Evolutionary conservation across 371 early-diverging fungal genomes (phyloP).

Genomic region (Mucor racemosus): DNA sequence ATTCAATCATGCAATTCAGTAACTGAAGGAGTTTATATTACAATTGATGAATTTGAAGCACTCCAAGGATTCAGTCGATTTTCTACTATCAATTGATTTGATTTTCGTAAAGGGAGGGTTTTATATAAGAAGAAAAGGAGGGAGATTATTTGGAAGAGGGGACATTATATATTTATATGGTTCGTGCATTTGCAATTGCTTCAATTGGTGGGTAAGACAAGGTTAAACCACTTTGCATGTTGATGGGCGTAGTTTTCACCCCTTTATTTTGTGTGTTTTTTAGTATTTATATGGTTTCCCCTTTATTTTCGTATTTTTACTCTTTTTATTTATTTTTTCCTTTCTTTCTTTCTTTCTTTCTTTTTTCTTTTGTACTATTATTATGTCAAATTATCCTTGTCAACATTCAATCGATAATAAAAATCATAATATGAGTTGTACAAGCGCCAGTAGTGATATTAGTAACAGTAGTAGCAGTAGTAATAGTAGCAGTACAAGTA

Average conservation of each 20-base stretch:
- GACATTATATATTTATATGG: not conserved
- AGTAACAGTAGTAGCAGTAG: not conserved
- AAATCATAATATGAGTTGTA: not conserved
- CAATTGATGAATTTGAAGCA: constrained; percentile 50
- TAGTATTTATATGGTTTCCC: constrained; percentile 1
- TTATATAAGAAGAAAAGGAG: not conserved
- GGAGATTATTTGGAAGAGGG: not conserved
- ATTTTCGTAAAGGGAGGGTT: not conserved
- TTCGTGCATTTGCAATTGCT: constrained; percentile 9
- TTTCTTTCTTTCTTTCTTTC: constrained; percentile 1
- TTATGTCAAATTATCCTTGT: constrained; percentile 8
- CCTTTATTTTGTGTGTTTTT: not conserved
- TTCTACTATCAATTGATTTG: not conserved
- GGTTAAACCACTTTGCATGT: constrained; percentile 7
- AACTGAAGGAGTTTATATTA: constrained; percentile 32
- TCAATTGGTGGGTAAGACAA: constrained; percentile 7
- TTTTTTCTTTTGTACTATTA: not conserved
- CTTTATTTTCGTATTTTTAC: not conserved
- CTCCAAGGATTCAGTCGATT: constrained; percentile 47
- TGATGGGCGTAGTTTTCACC: constrained; percentile 6
- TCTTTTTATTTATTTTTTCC: constrained; percentile 9
- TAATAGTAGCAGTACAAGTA: not conserved
- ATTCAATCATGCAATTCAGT: constrained; percentile 1
- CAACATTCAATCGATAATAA: constrained; percentile 8
- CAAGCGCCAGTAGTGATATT: not conserved